phyloP scores from a whole-genome alignment of 352 stramenopile species.

The Phytophthora sojae region DNA sequence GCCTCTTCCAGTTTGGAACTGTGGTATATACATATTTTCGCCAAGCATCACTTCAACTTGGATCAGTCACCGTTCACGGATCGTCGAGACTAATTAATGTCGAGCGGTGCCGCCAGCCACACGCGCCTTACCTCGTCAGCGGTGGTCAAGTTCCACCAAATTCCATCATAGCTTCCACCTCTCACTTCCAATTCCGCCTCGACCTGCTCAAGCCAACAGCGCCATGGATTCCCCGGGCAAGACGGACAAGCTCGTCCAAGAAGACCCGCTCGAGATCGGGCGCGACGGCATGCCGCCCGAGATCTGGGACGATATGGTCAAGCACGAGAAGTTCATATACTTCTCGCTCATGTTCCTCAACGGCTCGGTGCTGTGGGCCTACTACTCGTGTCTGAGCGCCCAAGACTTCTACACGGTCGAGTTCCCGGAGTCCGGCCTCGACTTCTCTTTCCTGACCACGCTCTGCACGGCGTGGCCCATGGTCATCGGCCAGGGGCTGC shows the following conservation, averaged over 20 bases:
- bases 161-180: slow-evolving; percentile 2
- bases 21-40: slow-evolving; percentile 16
- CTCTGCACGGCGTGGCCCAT: slow-evolving; percentile 66
- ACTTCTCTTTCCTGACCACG: slow-evolving; percentile 73
- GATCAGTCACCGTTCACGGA: slow-evolving; percentile 20
- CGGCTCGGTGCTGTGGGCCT: slow-evolving; percentile 70
- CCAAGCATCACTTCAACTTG: slow-evolving; percentile 29
- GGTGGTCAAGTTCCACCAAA: slow-evolving; percentile 13
- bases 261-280: slow-evolving; percentile 27
- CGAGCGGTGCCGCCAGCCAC: slow-evolving; percentile 15
- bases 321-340: slow-evolving; percentile 60
- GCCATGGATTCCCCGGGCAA: slow-evolving; percentile 39
- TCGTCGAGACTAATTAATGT: slow-evolving; percentile 20
- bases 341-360: slow-evolving; percentile 75
- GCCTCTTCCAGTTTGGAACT: neutral
- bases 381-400: slow-evolving; percentile 72
- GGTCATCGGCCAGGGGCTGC: slow-evolving; percentile 50
- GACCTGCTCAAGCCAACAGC: neutral
- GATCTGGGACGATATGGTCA: slow-evolving; percentile 61
- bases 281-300: slow-evolving; percentile 57
- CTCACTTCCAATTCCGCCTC: slow-evolving; percentile 18
- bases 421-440: slow-evolving; percentile 54
- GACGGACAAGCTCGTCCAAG: slow-evolving; percentile 46
- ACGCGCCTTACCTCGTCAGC: slow-evolving; percentile 6
- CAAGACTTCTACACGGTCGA: slow-evolving; percentile 61